Base-by-base conservation (phyloP, 495 filamentous ascomycete genomes). In the Aspergillus bridgeri region DNA sequence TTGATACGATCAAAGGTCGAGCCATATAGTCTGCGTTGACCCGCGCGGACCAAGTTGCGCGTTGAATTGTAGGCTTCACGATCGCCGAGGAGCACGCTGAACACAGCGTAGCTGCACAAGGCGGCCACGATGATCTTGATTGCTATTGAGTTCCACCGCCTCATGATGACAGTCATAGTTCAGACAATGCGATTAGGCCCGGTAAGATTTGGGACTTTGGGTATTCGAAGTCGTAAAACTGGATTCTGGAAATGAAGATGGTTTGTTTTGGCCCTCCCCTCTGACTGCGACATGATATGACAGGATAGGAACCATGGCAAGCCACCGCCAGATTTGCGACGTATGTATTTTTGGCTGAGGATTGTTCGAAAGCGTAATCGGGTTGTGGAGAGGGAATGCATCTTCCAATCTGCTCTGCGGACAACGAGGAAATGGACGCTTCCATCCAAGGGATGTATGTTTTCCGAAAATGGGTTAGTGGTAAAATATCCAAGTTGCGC, bases 1-100 rank as follows among this genome's bases (percentile, higher is more conserved):
- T 56, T 56, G 17, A 69, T 68, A 17, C 64, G 64, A 13, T 65
- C 61, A 19, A 65, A 64, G 9, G 52, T 53, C 6, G 45, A 57
- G 42, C 65, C 64, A n/a, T 60, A 47, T 25, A 58, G n/a, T 1
- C 22, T 42, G 27, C 27, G 22, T n/a, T 43, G 48, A 22, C 61
- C 57, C n/a, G 57, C 57, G 8, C 51, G 54, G 9, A 63, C 54
- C 6, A 63, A n/a, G 2, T 48, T 33, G 23, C 52, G 48, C 6
- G 61, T 60, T 18, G 61, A 63, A 18, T 54, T 29, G 20, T 63
- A 63, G 7, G 54, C 54, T 33, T 59, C 49, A 9, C 56, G 57
- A 19, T 58, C 27, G 45, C 53, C 49, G 19, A 63, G 58, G 11
- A 60, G n/a, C 5, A 63, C 13, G 23, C 46, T 19, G 6, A 60